A percentile compares a stretch with the other conserved stretches of the same genome.
phyloP scores from a whole-genome alignment of 1,284 basidiomycete genomes.

The Irpex sp. region DNA sequence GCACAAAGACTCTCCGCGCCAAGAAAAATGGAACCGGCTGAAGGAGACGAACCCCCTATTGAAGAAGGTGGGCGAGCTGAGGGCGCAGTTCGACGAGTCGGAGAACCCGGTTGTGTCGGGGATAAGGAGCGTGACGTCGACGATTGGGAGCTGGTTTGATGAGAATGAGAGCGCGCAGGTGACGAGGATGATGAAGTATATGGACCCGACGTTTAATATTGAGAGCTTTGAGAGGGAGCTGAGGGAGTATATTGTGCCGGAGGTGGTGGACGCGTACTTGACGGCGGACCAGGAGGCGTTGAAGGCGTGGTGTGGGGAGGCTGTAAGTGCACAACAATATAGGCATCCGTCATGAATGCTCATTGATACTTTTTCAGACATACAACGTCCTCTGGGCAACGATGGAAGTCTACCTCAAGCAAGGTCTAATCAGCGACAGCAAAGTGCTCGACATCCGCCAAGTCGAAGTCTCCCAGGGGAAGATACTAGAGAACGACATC shows the following conservation, averaged over 20 bases:
- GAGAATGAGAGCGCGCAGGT: slow-evolving; percentile 98
- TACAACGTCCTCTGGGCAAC: slow-evolving; percentile 98
- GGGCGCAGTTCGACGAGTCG: slow-evolving; percentile 84
- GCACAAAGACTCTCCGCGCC: slow-evolving; percentile 73
- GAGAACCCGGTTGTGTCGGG: slow-evolving; percentile 87
- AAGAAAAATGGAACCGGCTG: slow-evolving; percentile 71
- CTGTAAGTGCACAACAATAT: slow-evolving; percentile 49
- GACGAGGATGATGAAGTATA: slow-evolving; percentile 75
- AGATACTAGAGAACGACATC: slow-evolving; percentile 84
- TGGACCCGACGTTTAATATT: slow-evolving; percentile 86
- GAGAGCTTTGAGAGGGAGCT: slow-evolving; percentile 88
- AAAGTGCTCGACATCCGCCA: slow-evolving; percentile 92
- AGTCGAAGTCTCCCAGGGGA: slow-evolving; percentile 82
- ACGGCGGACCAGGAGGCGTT: slow-evolving; percentile 84
- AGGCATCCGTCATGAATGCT: neutral
- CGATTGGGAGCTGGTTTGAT: slow-evolving; percentile 87
- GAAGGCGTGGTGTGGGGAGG: slow-evolving; percentile 93
- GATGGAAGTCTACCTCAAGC: slow-evolving; percentile 89
- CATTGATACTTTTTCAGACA: slow-evolving; percentile 45
- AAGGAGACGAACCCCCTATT: slow-evolving; percentile 74
- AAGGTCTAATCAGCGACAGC: slow-evolving; percentile 86
- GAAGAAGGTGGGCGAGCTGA: slow-evolving; percentile 53
- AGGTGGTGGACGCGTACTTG: slow-evolving; percentile 95
- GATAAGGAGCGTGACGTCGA: slow-evolving; percentile 79
- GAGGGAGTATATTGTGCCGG: slow-evolving; percentile 95